Conservation (phyloP, 2,329 filamentous ascomycete genomes). For the Fusarium buxicola region DNA sequence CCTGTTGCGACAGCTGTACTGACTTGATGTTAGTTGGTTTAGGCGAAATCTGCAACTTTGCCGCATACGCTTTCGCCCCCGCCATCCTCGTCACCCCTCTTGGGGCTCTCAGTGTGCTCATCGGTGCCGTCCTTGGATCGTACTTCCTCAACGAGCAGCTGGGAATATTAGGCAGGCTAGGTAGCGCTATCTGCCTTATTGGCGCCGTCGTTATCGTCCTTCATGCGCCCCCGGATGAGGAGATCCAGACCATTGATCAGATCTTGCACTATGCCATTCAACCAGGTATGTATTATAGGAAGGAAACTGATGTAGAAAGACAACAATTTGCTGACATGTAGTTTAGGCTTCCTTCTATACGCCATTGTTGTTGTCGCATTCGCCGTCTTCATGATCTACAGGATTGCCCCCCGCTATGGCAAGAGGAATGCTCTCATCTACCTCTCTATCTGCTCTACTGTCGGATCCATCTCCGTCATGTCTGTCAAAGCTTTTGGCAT, state of each 20-base stretch:
- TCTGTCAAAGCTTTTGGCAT: constrained; percentile 99
- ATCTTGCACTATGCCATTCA: constrained; percentile 91
- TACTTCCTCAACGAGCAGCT: constrained; percentile 94
- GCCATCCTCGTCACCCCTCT: constrained; percentile 98
- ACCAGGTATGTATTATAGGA: constrained; percentile 71
- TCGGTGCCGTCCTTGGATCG: constrained; percentile 92
- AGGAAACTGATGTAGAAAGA: not conserved
- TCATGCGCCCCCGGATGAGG: constrained; percentile 93
- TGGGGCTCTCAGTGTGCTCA: constrained; percentile 92
- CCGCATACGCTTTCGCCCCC: constrained; percentile 96
- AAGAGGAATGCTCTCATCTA: constrained; percentile 97
- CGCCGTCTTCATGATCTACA: constrained; percentile 95
- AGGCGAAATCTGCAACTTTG: constrained; percentile 97
- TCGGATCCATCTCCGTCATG: constrained; percentile 98
- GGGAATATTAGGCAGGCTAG: constrained; percentile 90
- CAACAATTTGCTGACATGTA: constrained; percentile 25
- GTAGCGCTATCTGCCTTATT: constrained; percentile 95
- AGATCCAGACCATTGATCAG: constrained; percentile 90
- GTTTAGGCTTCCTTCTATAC: constrained; percentile 87
- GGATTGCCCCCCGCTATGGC: constrained; percentile 86
- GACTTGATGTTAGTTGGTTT: constrained; percentile 75
- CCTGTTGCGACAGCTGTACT: constrained; percentile 22
- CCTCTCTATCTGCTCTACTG: constrained; percentile 96
- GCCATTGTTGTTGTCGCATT: constrained; percentile 83
- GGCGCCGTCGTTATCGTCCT: constrained; percentile 97